phyloP scores from a whole-genome alignment of 192 early-diverging fungal species.

The Rhizophlyctis rosea region DNA sequence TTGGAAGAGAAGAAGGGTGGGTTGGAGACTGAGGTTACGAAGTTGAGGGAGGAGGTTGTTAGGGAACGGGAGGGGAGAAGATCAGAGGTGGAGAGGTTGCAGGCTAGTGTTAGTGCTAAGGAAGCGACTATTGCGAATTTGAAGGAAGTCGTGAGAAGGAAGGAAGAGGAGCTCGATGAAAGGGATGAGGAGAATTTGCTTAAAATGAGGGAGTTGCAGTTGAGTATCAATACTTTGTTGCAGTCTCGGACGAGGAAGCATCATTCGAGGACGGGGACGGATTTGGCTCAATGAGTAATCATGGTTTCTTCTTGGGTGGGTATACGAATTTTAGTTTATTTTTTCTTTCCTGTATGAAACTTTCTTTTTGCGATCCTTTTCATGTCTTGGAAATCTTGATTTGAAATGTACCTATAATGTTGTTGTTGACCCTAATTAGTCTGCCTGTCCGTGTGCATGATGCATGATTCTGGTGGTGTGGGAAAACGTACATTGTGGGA shows the following conservation, averaged over 20 bases:
- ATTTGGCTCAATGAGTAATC: not conserved
- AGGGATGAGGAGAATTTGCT: conserved; percentile 33
- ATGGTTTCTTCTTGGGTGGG: too few species aligned
- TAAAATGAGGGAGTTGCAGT: conserved; percentile 47
- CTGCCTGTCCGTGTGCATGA: not conserved
- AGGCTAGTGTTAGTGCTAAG: conserved; percentile 13
- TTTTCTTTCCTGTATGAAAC: too few species aligned
- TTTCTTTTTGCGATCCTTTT: too few species aligned
- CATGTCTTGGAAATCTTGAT: conserved; percentile 25
- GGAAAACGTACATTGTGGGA: conserved; percentile 43
- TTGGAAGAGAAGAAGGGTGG: conserved; percentile 17
- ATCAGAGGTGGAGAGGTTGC: conserved; percentile 10
- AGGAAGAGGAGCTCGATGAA: conserved; percentile 34
- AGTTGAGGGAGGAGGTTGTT: conserved; percentile 18
- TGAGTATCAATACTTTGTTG: conserved; percentile 36
- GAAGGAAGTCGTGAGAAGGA: conserved; percentile 32
- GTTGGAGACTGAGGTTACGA: conserved; percentile 24
- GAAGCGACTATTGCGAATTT: conserved; percentile 33
- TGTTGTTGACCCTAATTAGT: not conserved
- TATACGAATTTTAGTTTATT: too few species aligned
- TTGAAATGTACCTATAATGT: conserved; percentile 25
- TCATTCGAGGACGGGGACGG: not conserved
- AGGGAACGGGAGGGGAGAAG: conserved; percentile 10
- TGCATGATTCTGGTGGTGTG: not conserved
- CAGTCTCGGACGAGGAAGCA: conserved; percentile 8